A percentile compares a stretch with the other conserved stretches of the same genome.
phyloP scores from a whole-genome alignment of 495 filamentous ascomycete genomes.

The Penicillium cataractarum region DNA sequence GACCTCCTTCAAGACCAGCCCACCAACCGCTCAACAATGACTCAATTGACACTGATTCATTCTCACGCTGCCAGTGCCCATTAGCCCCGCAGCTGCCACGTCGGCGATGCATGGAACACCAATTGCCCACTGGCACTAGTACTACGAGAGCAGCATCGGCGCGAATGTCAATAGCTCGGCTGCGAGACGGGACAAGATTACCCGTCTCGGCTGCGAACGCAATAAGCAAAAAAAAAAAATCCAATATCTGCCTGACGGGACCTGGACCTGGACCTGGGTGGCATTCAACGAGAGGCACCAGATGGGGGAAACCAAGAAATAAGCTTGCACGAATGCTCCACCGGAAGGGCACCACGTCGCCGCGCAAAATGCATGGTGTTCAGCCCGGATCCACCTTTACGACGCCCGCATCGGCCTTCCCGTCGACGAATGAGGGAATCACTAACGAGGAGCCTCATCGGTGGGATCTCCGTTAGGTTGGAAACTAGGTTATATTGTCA shows the following conservation, averaged over 20 bases:
- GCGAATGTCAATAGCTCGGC: background rate
- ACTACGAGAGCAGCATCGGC: background rate
- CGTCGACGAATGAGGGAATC: constrained; percentile 1
- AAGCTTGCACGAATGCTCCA: constrained; percentile 14
- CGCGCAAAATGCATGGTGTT: constrained; percentile 14
- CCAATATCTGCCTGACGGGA: background rate
- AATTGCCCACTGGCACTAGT: too few relatives aligned
- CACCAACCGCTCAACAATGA: background rate
- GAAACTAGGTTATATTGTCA: background rate
- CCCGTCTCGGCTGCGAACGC: background rate
- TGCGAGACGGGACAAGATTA: background rate
- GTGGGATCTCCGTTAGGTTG: too few relatives aligned
- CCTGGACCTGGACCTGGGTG: background rate
- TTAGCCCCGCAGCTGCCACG: constrained; percentile 1
- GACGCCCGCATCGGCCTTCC: constrained; percentile 4
- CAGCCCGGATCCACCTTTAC: constrained; percentile 15
- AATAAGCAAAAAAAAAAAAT: background rate
- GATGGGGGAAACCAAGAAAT: background rate
- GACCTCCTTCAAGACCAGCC: background rate
- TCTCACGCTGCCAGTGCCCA: background rate
- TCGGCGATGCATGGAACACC: background rate
- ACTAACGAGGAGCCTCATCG: constrained; percentile 3
- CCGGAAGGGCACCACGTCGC: constrained; percentile 6
- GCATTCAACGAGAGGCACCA: background rate
- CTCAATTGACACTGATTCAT: background rate